Evolutionary conservation across 768 basidiomycete genomes (phyloP), one percentile per base, ranked within the genome.

Genomic region (Tricholoma sp.): DNA sequence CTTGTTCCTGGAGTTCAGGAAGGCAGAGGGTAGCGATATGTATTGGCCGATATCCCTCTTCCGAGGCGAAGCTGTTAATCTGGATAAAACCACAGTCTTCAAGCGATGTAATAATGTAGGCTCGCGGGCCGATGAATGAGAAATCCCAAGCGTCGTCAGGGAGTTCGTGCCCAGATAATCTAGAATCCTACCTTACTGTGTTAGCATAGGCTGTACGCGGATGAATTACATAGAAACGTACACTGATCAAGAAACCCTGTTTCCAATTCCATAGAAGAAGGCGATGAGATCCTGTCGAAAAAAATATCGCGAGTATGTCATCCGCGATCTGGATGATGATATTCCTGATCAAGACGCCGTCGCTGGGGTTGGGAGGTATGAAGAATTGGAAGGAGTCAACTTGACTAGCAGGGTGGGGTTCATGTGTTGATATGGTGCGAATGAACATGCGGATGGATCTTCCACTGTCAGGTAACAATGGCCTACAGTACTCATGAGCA

Each of bases 301-400:
- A 65, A 65, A 80, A 77, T 50, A 81, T 65, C 4, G 76, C 83
- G 32, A 86, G 62, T 31, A 82, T 68, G 57, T 86, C 83, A 24
- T 77, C 75, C 2, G 74, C 81, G 48, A 85, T 72, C 64, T 85
- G 81, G 4, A 84, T 69, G 55, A 74, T 72, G 9, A 74, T 71
- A 31, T 57, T 70, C 10, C 60, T 57, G 15, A 68, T 55, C 29
- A 53, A 57, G 32, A 64, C 66, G 34, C 52, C 62, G 57, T 50
- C 65, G 39, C n/a, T 61, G 57, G 18, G 66, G 59, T 41, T 57
- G n/a, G 49, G 67, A 34, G 56, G 63, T 29, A 66, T 65, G 28
- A 56, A 59, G 11, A 69, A 74, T 4, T 42, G 45, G 6, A 75
- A 58, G 7, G 61, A 60, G 0, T 74, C 62, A 3, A 33, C 52